Evolutionary conservation across 768 basidiomycete genomes (phyloP), one percentile per base, ranked within the genome.

Genomic region (Naganishia vishniacii): DNA sequence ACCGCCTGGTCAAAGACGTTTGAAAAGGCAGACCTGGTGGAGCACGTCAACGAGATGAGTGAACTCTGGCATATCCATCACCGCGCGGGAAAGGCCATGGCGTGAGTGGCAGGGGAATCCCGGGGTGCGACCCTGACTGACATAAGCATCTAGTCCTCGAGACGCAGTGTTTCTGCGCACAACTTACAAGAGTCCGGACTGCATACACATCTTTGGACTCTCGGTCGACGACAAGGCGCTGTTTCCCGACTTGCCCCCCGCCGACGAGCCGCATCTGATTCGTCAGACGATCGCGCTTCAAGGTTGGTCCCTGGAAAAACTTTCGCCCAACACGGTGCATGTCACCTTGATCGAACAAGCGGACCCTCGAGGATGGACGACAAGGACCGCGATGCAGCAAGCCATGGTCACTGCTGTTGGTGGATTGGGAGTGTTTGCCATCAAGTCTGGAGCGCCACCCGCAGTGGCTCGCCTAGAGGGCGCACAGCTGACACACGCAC

Each of bases 241-340:
- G 15, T 95, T 97, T 77, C 87, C 90, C 0, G 61, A 69, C 3
- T 71, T 78, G 46, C 78, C 78, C 84, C 67, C 89, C 83, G 48
- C 80, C 80, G 80, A 78, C 0, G 89, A 88, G 51, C 85, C 88
- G 0, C 87, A 83, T 68, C 83, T 88, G 53, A 94, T 95, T 66
- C 87, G 93, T 7, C 90, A 89, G 0, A 93, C 98, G 75, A 86
- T 94, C n/a, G 92, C 95, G 74, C 81, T 99, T n/a, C 92, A 91
- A 79, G 95, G 94, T 48, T 98, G 93, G 89, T 89, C 94, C 0
- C 91, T 99, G 70, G 94, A 98, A 77, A 84, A 88, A 0, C 81
- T 99, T 9, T 97, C 93, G 0, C 95, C 94, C 0, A 97, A 85
- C 2, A 98, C 95, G 1, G 95, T 93, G 0, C 84, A 89, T 12